Evolutionary conservation across 805 yeast species (phyloP), one percentile per base, ranked within the genome.

Genomic region (Kregervanrija delftensis): DNA sequence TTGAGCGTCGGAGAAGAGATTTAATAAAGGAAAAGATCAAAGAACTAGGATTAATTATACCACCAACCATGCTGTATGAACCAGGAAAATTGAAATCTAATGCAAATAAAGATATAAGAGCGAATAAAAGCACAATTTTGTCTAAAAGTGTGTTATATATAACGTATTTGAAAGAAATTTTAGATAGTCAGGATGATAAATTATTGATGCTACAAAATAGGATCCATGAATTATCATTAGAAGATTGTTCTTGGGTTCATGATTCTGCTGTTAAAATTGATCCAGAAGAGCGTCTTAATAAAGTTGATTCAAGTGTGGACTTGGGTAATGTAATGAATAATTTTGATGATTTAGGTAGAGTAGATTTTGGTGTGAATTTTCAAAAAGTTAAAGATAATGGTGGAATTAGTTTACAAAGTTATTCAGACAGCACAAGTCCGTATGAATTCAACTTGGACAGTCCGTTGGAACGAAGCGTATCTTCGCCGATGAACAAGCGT

Each of bases 1-100:
- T 90, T 4, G 98, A 90, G 63, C 74, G 96, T 55, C 73, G 96
- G 54, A 75, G 98, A 58, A 73, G 98, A 50, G 98, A 91, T 61
- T 71, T 87, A 54, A 90, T 90, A 57, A 89, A 90, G 60, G 95
- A 86, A 57, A 80, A 86, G 55, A 89, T 90, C 49, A 83, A 84
- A 59, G 96, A 87, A 54, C 68, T 90, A 55, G 91, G 95, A 1
- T 65, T 75, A 17, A 69, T 90, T 40, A 85, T 90, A 1, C 97
- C 97, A 1, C 91, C 88, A 1, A 71, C 84, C 3, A 60, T 86
- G 48, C 62, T 85, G 17, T 71, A 74, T 40, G 73, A 72, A 22
- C 31, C 44, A 5, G 41, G 52, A 8, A 63, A 59, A 40, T 39
- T 48, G 2, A 63, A 59, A 30, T 39, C 45, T 14, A 67, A 67